Evolutionary conservation across 805 yeast genomes (phyloP).

Genomic region (Saturnispora kantuleensis): DNA sequence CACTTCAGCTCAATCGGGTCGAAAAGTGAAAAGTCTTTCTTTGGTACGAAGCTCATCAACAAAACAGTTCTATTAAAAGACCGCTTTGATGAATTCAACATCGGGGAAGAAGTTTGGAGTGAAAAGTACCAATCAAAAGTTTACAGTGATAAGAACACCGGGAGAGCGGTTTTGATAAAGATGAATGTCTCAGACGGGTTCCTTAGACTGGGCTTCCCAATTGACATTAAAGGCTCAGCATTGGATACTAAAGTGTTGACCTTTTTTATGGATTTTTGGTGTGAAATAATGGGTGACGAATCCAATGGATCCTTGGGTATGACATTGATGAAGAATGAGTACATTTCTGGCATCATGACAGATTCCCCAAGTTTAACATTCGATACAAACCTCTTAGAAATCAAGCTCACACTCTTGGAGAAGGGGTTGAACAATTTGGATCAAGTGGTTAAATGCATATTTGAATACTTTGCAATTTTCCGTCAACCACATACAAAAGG

Average conservation of each 20-base stretch:
- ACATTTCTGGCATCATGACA: constrained; percentile 32
- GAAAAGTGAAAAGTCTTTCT: background rate
- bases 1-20: constrained; percentile 32
- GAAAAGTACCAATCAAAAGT: constrained; percentile 13
- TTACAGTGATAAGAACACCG: constrained; percentile 17
- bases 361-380: constrained; percentile 20
- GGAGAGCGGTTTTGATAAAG: constrained; percentile 34
- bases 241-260: constrained; percentile 17
- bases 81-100: constrained; percentile 2
- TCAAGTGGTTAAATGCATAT: constrained; percentile 27
- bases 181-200: constrained; percentile 16
- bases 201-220: constrained; percentile 26
- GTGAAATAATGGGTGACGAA: constrained; percentile 57
- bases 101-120: constrained; percentile 16
- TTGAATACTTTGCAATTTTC: constrained; percentile 24
- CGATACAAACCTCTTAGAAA: constrained; percentile 24
- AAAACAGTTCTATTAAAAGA: background rate
- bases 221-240: constrained; percentile 3
- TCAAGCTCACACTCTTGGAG: constrained; percentile 42
- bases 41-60: background rate
- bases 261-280: constrained; percentile 37
- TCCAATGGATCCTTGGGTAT: constrained; percentile 39
- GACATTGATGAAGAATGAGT: constrained; percentile 27
- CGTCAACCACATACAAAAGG: constrained; percentile 4
- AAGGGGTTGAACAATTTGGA: constrained; percentile 33